Evolutionary conservation across 2,329 filamentous ascomycete genomes (phyloP).

Genomic region (Sphaerostilbella broomeana): DNA sequence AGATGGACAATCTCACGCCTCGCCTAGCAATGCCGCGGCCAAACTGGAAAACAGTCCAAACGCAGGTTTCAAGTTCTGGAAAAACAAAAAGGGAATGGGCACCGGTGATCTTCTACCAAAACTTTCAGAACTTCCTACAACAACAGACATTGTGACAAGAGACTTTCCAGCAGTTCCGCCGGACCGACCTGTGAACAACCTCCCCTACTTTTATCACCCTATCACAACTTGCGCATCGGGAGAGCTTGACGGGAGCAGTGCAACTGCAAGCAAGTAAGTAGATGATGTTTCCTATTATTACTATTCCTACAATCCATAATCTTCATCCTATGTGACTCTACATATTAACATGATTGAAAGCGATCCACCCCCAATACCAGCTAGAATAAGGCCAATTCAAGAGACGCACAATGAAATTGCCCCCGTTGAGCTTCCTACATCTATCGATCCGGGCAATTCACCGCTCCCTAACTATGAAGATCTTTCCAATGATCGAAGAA

Average conservation of each 20-base stretch:
- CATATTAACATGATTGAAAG: not conserved
- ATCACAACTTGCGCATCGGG: not conserved
- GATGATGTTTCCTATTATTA: no score
- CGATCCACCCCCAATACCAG: not conserved
- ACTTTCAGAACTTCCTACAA: no score
- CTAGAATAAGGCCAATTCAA: not conserved
- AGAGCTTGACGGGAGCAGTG: not conserved
- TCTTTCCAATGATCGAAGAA: slow-evolving; percentile 8
- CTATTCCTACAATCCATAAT: not conserved
- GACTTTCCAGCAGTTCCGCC: no score
- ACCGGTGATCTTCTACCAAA: no score
- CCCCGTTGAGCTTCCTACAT: slow-evolving; percentile 31
- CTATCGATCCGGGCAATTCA: slow-evolving; percentile 24
- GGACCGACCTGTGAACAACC: not conserved
- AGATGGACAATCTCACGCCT: no score
- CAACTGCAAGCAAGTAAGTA: not conserved
- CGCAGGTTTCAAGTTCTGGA: no score
- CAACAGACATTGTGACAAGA: no score
- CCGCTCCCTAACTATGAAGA: slow-evolving; percentile 29
- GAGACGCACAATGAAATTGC: not conserved
- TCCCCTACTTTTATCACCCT: not conserved
- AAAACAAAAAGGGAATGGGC: no score
- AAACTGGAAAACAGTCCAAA: no score
- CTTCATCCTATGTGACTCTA: no score
- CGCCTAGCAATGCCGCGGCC: no score